These are phyloP conservation scores for Ballota nigra DNA, from an alignment of 257 asterid species.

Conservation along the genomic window DNA sequence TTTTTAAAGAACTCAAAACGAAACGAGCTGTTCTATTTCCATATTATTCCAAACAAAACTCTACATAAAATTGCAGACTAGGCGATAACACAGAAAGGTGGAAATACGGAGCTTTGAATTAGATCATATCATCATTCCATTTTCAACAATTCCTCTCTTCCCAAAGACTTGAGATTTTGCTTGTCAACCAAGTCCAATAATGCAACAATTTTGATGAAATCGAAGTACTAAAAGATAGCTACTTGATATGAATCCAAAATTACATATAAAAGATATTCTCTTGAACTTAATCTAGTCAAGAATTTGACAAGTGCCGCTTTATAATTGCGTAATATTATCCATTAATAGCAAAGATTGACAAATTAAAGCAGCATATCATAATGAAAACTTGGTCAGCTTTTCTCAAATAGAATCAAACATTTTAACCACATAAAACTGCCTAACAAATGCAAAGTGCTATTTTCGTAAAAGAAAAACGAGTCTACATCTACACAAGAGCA, in stretches of 20 bases:
- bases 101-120: no score
- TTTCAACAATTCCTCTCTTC: background rate
- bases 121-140: background rate
- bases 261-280: background rate
- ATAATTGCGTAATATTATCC: background rate
- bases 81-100: no score
- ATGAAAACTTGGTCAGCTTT: background rate
- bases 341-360: background rate
- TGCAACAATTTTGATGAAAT: background rate
- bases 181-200: background rate
- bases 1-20: background rate
- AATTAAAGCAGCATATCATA: background rate
- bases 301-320: background rate
- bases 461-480: background rate
- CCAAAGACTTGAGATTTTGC: background rate
- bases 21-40: background rate
- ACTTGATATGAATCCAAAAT: background rate
- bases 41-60: background rate
- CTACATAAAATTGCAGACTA: background rate
- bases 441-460: background rate
- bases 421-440: background rate
- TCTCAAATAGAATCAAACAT: no score
- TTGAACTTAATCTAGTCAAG: background rate
- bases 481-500: background rate
- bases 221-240: background rate